These are phyloP conservation scores for Russula brevipes DNA, from an alignment of 768 basidiomycete genomes.

Conservation along the genomic window DNA sequence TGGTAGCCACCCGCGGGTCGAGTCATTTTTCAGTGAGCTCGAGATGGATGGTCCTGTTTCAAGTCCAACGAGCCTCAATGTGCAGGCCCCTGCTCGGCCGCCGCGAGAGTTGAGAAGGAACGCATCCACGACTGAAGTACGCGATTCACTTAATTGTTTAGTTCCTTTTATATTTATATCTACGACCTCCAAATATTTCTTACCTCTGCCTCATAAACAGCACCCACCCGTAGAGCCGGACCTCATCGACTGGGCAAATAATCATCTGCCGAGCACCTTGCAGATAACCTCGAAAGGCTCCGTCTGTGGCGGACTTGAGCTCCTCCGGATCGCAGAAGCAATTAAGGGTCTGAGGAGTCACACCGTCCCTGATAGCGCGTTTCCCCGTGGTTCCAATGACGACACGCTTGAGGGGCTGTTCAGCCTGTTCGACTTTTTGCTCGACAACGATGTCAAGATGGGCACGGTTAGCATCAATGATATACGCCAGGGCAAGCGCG, in stretches of 20 bases:
- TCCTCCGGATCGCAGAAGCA: slow-evolving; percentile 82
- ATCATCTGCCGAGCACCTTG: slow-evolving; percentile 60
- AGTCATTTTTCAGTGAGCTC: slow-evolving; percentile 48
- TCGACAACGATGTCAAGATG: slow-evolving; percentile 90
- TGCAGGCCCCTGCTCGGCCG: slow-evolving; percentile 50
- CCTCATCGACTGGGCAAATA: slow-evolving; percentile 89
- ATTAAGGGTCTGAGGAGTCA: slow-evolving; percentile 65
- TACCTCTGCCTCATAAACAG: slow-evolving; percentile 18
- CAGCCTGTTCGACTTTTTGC: slow-evolving; percentile 83
- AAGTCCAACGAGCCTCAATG: slow-evolving; percentile 24
- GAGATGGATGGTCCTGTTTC: slow-evolving; percentile 10
- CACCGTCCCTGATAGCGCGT: slow-evolving; percentile 72
- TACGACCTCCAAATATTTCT: slow-evolving; percentile 11
- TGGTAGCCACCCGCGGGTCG: slow-evolving; percentile 45
- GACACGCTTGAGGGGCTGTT: slow-evolving; percentile 86
- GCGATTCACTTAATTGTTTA: background rate
- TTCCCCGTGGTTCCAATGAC: slow-evolving; percentile 60
- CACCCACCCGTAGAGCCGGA: slow-evolving; percentile 37
- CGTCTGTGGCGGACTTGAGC: slow-evolving; percentile 63
- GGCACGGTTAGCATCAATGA: slow-evolving; percentile 93
- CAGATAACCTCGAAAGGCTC: slow-evolving; percentile 48
- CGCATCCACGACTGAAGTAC: slow-evolving; percentile 30
- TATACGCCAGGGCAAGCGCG: slow-evolving; percentile 72
- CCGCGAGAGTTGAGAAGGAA: slow-evolving; percentile 55
- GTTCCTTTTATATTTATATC: slow-evolving; percentile 7